A percentile compares a stretch with the other conserved stretches of the same genome.
These are phyloP conservation scores for Populus pruinosa DNA, from an alignment of 345 rosid species.

Conservation along the genomic window DNA sequence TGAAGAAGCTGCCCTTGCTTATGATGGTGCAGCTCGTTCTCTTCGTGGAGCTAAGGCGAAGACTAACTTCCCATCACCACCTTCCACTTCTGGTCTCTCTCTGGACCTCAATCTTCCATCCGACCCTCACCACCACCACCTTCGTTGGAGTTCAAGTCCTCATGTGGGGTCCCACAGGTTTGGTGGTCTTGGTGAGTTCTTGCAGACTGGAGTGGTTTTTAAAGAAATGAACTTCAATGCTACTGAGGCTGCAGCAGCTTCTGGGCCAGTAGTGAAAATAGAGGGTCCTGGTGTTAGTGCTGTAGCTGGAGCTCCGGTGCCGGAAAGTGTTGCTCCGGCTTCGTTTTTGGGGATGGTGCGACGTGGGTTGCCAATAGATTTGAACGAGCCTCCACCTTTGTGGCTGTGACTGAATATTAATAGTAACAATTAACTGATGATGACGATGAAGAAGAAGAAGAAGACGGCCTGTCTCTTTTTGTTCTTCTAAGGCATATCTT, in stretches of 20 bases:
- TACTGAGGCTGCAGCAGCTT: background rate
- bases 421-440: background rate
- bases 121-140: slow-evolving; percentile 23
- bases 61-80: slow-evolving; percentile 75
- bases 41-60: slow-evolving; percentile 91
- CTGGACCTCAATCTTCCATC: slow-evolving; percentile 67
- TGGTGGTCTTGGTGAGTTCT: slow-evolving; percentile 47
- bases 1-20: slow-evolving; percentile 94
- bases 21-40: slow-evolving; percentile 87
- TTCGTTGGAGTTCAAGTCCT: slow-evolving; percentile 4
- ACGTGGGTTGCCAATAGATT: slow-evolving; percentile 81
- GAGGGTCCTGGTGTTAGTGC: background rate
- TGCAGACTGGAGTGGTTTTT: slow-evolving; percentile 52
- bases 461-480: background rate
- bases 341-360: slow-evolving; percentile 46
- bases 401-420: slow-evolving; percentile 49
- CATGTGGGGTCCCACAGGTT: slow-evolving; percentile 22
- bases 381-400: slow-evolving; percentile 93
- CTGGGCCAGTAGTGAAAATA: slow-evolving; percentile 22
- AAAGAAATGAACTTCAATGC: slow-evolving; percentile 36
- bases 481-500: background rate
- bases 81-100: slow-evolving; percentile 24
- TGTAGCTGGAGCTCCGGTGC: slow-evolving; percentile 16
- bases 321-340: slow-evolving; percentile 23
- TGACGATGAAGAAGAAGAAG: background rate